phyloP scores from a whole-genome alignment of 1,284 basidiomycete genomes.

The Heterobasidion annosum region DNA sequence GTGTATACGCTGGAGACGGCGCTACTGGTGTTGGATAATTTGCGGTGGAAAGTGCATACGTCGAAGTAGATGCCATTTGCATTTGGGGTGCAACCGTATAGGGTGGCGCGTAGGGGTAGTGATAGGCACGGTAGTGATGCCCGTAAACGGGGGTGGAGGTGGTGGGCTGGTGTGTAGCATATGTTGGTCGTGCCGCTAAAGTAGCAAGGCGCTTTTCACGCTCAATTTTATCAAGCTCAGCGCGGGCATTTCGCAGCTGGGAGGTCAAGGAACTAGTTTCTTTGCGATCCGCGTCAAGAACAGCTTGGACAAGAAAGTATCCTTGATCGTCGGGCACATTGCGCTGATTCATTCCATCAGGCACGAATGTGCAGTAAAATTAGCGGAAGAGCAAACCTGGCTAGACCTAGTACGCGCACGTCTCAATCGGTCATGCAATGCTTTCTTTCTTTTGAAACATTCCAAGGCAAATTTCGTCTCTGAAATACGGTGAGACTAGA shows the following conservation, averaged over 20 bases:
- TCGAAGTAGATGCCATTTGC: conserved; percentile 1
- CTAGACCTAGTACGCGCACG: conserved; percentile 42
- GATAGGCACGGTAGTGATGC: conserved; percentile 27
- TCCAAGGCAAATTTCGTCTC: conserved; percentile 63
- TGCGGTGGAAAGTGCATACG: conserved; percentile 5
- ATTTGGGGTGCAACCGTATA: conserved; percentile 7
- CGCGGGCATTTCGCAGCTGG: conserved; percentile 50
- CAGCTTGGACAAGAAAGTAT: conserved; percentile 49
- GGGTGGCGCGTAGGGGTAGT: conserved; percentile 27
- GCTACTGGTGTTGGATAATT: not conserved
- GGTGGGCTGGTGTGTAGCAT: conserved; percentile 12
- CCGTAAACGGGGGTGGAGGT: conserved; percentile 19
- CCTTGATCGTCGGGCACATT: conserved; percentile 50
- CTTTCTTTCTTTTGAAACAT: conserved; percentile 47
- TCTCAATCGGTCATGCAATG: conserved; percentile 48
- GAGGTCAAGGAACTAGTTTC: conserved; percentile 46
- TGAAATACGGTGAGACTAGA: conserved; percentile 15
- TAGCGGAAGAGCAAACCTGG: conserved; percentile 32
- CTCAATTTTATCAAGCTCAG: conserved; percentile 58
- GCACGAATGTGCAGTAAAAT: conserved; percentile 3
- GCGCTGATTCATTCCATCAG: conserved; percentile 30
- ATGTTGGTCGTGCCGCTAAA: conserved; percentile 24
- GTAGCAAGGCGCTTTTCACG: conserved; percentile 46
- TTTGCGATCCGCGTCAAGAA: conserved; percentile 54
- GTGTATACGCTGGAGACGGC: conserved; percentile 10